Conservation (phyloP, 306 rosid species). For the Dryas drummondii region DNA sequence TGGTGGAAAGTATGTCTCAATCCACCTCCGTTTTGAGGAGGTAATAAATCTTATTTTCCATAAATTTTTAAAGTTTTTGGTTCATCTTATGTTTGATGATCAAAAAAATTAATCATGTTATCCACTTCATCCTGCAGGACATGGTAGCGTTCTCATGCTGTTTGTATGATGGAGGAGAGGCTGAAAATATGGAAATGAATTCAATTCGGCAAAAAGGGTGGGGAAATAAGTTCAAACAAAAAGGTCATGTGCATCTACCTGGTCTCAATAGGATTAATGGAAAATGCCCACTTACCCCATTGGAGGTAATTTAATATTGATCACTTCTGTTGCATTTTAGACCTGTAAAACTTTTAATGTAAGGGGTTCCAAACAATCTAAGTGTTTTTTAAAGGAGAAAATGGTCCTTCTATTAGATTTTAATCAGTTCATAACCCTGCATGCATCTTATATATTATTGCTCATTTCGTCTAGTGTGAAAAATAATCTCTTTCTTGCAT, state of each 20-base stretch:
- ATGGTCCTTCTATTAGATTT: not conserved
- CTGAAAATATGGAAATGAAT: slow-evolving; percentile 77
- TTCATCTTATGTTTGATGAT: not conserved
- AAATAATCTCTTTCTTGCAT: slow-evolving; percentile 28
- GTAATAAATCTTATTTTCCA: slow-evolving; percentile 42
- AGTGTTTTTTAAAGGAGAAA: not conserved
- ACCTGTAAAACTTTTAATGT: not conserved
- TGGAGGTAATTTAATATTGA: slow-evolving; percentile 60
- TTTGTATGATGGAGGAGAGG: slow-evolving; percentile 80
- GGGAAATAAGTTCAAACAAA: slow-evolving; percentile 77
- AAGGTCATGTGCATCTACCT: slow-evolving; percentile 60
- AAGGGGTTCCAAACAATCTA: not conserved
- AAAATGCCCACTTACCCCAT: slow-evolving; percentile 90
- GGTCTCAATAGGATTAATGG: slow-evolving; percentile 76
- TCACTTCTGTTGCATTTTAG: slow-evolving; percentile 21
- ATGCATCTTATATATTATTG: not conserved
- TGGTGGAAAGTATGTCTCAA: slow-evolving; percentile 73
- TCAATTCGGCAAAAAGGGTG: slow-evolving; percentile 80
- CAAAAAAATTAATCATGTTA: not conserved
- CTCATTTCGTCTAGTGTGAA: not conserved
- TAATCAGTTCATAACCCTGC: not conserved
- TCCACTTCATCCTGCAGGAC: slow-evolving; percentile 55
- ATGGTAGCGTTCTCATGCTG: slow-evolving; percentile 99
- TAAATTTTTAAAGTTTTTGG: slow-evolving; percentile 13
- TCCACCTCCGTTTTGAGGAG: slow-evolving; percentile 99